These are phyloP conservation scores for Eragrostis nindensis DNA, from an alignment of 176 grass and related monocot species.

Conservation along the genomic window DNA sequence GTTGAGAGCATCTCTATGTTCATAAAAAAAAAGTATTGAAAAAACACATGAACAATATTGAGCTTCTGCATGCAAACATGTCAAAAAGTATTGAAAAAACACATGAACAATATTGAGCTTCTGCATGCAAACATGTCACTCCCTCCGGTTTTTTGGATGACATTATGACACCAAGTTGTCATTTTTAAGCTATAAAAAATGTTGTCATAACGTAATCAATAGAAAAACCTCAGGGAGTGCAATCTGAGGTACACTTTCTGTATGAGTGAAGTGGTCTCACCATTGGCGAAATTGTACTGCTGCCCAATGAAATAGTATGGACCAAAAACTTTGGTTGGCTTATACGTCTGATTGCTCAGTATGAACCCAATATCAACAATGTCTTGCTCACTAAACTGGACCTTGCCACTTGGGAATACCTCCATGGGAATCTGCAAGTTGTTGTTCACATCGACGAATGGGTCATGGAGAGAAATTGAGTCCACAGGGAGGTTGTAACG, in stretches of 20 bases:
- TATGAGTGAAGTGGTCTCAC: conserved; percentile 38
- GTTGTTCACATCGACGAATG: conserved; percentile 47
- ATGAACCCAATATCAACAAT: conserved; percentile 53
- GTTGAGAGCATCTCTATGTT: neutral
- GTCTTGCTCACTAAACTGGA: conserved; percentile 49
- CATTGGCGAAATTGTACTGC: conserved; percentile 45
- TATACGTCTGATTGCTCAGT: conserved; percentile 80
- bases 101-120: neutral
- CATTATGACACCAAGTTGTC: too few relatives aligned
- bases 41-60: neutral
- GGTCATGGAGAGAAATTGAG: conserved; percentile 52
- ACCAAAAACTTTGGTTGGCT: conserved; percentile 41
- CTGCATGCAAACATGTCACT: neutral
- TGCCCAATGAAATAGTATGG: conserved; percentile 72
- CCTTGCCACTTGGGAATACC: conserved; percentile 59
- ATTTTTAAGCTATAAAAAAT: too few relatives aligned
- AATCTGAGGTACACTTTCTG: neutral
- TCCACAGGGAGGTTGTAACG: conserved; percentile 32
- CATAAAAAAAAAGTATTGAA: neutral
- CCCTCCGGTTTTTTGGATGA: too few relatives aligned
- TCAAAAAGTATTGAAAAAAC: conserved; percentile 15
- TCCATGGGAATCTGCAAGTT: conserved; percentile 57
- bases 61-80: neutral
- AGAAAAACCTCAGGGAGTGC: neutral
- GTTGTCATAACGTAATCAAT: too few relatives aligned